Base-by-base conservation (phyloP, 495 filamentous ascomycete genomes). In the Penicillium maclennaniae region DNA sequence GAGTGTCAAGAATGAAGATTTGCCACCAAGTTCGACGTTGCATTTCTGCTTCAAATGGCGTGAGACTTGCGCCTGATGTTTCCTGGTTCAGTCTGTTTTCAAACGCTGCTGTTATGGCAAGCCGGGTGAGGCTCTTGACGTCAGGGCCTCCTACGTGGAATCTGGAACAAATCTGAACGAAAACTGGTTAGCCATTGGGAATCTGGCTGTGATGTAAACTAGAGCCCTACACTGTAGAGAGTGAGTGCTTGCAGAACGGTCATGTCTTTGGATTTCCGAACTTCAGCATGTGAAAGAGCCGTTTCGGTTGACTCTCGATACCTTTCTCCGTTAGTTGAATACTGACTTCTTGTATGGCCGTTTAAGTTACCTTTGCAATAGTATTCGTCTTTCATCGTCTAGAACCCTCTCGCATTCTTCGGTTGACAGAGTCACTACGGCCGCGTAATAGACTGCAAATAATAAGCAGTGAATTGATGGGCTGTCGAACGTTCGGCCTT, bases 21-120 rank as follows among this genome's bases (percentile, higher is more conserved):
- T 85, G 80, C 82, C 87, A 89, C 82, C 88, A 93, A 7, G 91
- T 65, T 0, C 89, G 78, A 42, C 88, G 76, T 40, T 88, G 76
- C 77, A 91, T 87, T 60, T 92, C 89, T 5, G 79, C 75, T 43
- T 92, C 84, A 56, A 90, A 89, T 0, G 85, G 84, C 36, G 79
- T 71, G 27, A 87, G 81, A 45, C 83, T 68, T 1, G 69, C 67
- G 7, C 78, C 81, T 25, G 23, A 37, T 5, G 43, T 45, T 51
- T 91, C 87, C 10, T 82, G 70, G 62, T 91, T 87, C 20, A 92
- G 74, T 3, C 87, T 83, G 23, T 88, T 71, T 6, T 81, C 81
- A 47, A 88, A 79, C 5, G 83, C 86, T 53, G 89, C 85, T n/a
- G 85, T 79, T 20, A 90, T 79, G 4, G 81, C 79, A 4, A 90